A percentile compares a stretch with the other conserved stretches of the same genome.
Evolutionary conservation across 2,329 filamentous ascomycete genomes (phyloP).

Genomic region (Sporothrix sp.): DNA sequence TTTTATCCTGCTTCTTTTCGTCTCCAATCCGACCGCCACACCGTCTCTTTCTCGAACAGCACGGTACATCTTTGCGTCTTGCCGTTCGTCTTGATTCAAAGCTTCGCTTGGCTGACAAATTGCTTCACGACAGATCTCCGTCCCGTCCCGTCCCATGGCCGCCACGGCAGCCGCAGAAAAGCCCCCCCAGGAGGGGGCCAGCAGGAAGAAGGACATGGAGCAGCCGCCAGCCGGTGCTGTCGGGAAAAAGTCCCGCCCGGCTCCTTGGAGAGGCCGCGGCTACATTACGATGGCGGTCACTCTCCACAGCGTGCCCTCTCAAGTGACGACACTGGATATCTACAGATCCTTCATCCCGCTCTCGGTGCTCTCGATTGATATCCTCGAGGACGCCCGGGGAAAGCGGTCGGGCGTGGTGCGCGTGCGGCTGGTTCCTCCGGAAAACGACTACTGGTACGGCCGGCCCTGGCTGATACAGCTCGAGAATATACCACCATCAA

Average conservation of each 20-base stretch:
- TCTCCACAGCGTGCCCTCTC: slow-evolving; percentile 27
- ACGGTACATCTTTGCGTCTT: too few relatives aligned
- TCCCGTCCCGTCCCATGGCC: too few relatives aligned
- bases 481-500: neutral
- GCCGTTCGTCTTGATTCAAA: too few relatives aligned
- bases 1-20: neutral
- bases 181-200: too few relatives aligned
- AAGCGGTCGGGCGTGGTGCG: slow-evolving; percentile 32
- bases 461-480: slow-evolving; percentile 9
- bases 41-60: too few relatives aligned
- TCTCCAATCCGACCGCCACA: too few relatives aligned
- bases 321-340: slow-evolving; percentile 34
- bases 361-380: slow-evolving; percentile 37
- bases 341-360: slow-evolving; percentile 38
- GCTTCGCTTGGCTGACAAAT: too few relatives aligned
- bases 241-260: slow-evolving; percentile 4
- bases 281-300: slow-evolving; percentile 8
- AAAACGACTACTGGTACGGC: slow-evolving; percentile 39
- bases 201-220: too few relatives aligned
- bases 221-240: slow-evolving; percentile 6
- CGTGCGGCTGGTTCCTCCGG: slow-evolving; percentile 48
- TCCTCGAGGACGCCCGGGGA: slow-evolving; percentile 37
- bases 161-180: too few relatives aligned
- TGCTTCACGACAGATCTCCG: too few relatives aligned
- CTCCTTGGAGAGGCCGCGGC: neutral